Conservation (phyloP, 148 eudicot species). For the Fagopyrum esculentum region DNA sequence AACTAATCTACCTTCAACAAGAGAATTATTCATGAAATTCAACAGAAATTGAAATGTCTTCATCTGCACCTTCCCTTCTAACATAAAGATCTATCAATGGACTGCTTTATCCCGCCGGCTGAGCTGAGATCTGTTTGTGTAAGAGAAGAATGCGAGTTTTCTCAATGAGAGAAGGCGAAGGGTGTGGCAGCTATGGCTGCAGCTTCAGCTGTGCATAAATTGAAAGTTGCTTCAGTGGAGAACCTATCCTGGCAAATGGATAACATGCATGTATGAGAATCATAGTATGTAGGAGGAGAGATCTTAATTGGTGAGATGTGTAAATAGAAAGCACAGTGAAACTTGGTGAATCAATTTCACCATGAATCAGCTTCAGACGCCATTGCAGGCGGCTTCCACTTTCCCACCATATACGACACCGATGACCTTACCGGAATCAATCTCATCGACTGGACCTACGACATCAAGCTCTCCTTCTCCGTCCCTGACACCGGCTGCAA, state of each 20-base stretch:
- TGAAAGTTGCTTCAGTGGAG: conserved; percentile 63
- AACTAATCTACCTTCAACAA: too few species aligned
- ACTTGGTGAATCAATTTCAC: background rate
- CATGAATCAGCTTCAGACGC: too few species aligned
- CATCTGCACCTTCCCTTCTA: too few species aligned
- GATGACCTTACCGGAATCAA: too few species aligned
- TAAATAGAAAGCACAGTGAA: conserved; percentile 38
- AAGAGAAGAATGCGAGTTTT: conserved; percentile 52
- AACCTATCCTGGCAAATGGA: conserved; percentile 56
- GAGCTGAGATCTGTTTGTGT: conserved; percentile 49
- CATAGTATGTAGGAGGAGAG: conserved; percentile 15
- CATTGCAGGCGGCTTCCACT: too few species aligned
- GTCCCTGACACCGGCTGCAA: too few species aligned
- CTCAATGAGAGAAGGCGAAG: conserved; percentile 50
- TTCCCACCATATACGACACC: too few species aligned
- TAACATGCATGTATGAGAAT: conserved; percentile 31
- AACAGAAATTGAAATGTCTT: too few species aligned
- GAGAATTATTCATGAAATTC: too few species aligned
- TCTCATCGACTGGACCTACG: too few species aligned
- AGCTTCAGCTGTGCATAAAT: conserved; percentile 37
- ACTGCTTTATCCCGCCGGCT: conserved; percentile 95
- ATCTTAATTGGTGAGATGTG: conserved; percentile 26
- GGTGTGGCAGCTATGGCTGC: conserved; percentile 38
- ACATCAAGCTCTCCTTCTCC: too few species aligned
- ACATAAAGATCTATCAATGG: conserved; percentile 56